Evolutionary conservation across 169 alveolate species (phyloP), one percentile per base, ranked within the genome.

Genomic region (Plasmodium cynomolgi): DNA sequence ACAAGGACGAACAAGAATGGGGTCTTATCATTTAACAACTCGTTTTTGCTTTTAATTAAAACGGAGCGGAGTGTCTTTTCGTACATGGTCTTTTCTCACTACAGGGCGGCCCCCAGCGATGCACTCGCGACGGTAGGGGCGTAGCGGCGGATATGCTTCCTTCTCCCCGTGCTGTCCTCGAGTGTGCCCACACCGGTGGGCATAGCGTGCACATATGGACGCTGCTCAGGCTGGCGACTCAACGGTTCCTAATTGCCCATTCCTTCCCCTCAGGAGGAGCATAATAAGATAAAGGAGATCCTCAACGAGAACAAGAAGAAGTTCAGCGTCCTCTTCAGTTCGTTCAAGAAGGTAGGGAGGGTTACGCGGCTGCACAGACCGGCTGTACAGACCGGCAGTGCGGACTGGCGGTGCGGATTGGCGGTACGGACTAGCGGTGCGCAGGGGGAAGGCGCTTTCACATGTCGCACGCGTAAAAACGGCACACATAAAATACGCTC

Each of bases 221-320:
- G 20, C 58, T 47, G 17, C 17, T 47, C 58, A 47, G 58, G 58
- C 4, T 11, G 20, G 58, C 6, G 58, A 47, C 58, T 47, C 29
- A 62, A 3, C 13, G 17, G 37, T 20, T 68, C 11, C 8, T 29
- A 1, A 9, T 23, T n/a, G 50, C 5, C 26, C 73, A n/a, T 50
- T 39, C 34, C 77, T 7, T 13, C 23, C 68, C 77, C 77, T 39
- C 83, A 84, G 92, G 11, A 71, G 74, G 92, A 84, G 54, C 75
- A 85, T 17, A 85, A 41, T 9, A 75, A 54, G 86, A 44, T 75
- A 85, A 50, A 77, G 56, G 93, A 85, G 11, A 85, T 85, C 15
- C 58, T 85, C n/a, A 85, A 85, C 34, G 85, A 75, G 47, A 85
- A 85, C 93, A 50, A 77, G 68, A 75, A 74, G 68, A 85, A 47